Evolutionary conservation across 306 rosid genomes (phyloP), one percentile per base, ranked within the genome.

Genomic region (Fagus crenata): DNA sequence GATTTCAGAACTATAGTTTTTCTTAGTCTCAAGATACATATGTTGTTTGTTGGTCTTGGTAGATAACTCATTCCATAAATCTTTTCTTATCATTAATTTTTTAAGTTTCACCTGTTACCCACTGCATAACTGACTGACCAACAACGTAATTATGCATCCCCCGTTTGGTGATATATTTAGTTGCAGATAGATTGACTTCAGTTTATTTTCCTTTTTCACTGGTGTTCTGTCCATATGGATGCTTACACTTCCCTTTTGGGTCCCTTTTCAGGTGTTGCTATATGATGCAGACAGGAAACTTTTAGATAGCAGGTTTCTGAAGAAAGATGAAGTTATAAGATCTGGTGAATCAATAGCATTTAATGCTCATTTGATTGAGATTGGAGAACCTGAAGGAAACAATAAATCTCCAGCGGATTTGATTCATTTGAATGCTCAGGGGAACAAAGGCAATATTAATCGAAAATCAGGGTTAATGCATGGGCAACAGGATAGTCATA

Each of bases 291-390:
- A 77, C 78, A 87, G 82, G 85, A 84, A 77, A 55, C 73, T 90
- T 55, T 51, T 90, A 81, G 89, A 85, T 53, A 85, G 85, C 61
- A 83, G 89, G 89, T 89, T 89, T 75, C 81, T 90, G 51, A 86
- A 83, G 76, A 86, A 86, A 80, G 87, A 87, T 72, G 96, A 87
- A 85, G 84, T 80, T 71, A 71, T 92, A 86, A 75, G 76, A 79
- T 53, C 85, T 43, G 89, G 93, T 73, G 85, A 82, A 77, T 81
- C 89, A 54, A 71, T 89, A 53, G 31, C 79, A 63, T 90, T 92
- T 74, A 86, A 69, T 84, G 84, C 89, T 58, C 91, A 92, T 90
- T 82, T 90, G 78, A 88, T 89, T 75, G 89, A 90, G 42, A 84
- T 87, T 22, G 92, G 92, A 81, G 93, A 89, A 73, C 87, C 82